Evolutionary conservation across 2,329 filamentous ascomycete genomes (phyloP).

Genomic region (Alternaria gansuensis): DNA sequence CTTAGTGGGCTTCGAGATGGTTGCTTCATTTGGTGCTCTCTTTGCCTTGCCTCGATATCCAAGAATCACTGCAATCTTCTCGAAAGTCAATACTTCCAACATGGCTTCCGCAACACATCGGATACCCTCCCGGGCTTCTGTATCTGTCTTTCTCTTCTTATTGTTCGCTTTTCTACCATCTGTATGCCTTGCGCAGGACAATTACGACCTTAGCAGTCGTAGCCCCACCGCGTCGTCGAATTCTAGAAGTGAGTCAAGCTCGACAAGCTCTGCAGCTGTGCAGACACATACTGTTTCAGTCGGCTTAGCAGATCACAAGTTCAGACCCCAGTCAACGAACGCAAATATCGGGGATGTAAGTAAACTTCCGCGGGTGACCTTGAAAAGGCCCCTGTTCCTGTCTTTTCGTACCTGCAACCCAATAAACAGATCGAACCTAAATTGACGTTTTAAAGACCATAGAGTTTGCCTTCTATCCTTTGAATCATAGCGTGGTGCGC

Average conservation of each 20-base stretch:
- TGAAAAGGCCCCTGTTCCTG: neutral
- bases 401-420: neutral
- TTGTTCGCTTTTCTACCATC: constrained; percentile 1
- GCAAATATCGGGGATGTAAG: constrained; percentile 53
- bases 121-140: neutral
- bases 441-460: constrained; percentile 38
- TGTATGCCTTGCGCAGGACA: constrained; percentile 24
- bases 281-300: constrained; percentile 50
- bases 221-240: constrained; percentile 12
- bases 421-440: neutral
- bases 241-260: constrained; percentile 14
- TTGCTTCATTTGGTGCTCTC: constrained; percentile 3
- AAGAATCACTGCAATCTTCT: constrained; percentile 1
- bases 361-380: neutral
- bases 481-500: constrained; percentile 56
- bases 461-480: constrained; percentile 55
- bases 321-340: constrained; percentile 51
- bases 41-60: neutral
- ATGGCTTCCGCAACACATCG: constrained; percentile 4
- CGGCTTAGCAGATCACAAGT: constrained; percentile 51
- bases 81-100: neutral
- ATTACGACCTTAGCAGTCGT: neutral
- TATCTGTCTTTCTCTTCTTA: neutral
- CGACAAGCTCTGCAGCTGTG: constrained; percentile 26
- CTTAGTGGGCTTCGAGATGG: constrained; percentile 13